Evolutionary conservation across 1,284 basidiomycete genomes (phyloP).

Genomic region (Marasmius sp.): DNA sequence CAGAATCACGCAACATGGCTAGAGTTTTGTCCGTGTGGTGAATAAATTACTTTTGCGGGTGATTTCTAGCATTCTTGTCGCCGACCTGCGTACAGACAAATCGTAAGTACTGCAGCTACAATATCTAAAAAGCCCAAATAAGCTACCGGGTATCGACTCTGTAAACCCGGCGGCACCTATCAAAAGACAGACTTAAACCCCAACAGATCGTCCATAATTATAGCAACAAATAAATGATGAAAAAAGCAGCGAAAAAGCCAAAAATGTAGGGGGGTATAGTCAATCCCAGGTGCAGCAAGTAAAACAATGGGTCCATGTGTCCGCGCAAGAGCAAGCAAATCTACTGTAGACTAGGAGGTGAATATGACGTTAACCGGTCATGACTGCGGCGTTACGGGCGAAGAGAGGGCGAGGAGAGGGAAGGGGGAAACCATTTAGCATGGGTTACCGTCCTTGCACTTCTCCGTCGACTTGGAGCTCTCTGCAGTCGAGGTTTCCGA

Average conservation of each 20-base stretch:
- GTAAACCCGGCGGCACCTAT: constrained; percentile 10
- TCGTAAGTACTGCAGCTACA: background rate
- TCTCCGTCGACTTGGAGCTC: background rate
- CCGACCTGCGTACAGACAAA: background rate
- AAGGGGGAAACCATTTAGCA: background rate
- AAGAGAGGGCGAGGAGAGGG: background rate
- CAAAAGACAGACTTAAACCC: constrained; percentile 3
- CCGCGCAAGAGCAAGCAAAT: constrained; percentile 12
- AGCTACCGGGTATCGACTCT: constrained; percentile 14
- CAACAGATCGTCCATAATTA: constrained; percentile 32
- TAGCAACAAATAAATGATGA: constrained; percentile 31
- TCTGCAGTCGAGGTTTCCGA: background rate
- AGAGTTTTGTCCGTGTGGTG: background rate
- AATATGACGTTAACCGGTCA: constrained; percentile 9
- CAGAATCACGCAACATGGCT: background rate
- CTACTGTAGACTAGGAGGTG: constrained; percentile 4
- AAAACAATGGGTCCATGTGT: constrained; percentile 13
- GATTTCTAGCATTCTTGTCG: background rate
- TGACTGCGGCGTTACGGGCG: background rate
- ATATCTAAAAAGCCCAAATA: background rate
- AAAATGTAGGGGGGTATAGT: constrained; percentile 29
- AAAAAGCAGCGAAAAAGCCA: constrained; percentile 26
- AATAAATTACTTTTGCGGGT: background rate
- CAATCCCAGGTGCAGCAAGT: constrained; percentile 22
- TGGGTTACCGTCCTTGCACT: background rate